Conservation (phyloP, 768 basidiomycete genomes). For the Rhizopogon sp. region DNA sequence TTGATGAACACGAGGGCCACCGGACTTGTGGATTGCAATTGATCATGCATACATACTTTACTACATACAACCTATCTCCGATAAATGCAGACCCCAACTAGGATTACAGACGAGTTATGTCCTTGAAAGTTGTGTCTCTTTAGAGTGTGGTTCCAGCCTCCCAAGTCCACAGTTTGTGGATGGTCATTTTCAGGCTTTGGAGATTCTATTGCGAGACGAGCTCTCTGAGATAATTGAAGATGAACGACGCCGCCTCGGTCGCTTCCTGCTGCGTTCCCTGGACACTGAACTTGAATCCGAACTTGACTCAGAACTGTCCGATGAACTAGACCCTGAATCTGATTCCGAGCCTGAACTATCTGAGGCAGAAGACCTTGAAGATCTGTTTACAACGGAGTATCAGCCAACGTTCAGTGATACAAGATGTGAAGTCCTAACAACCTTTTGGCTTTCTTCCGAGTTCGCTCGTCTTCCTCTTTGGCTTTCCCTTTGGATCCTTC, state of each 20-base stretch:
- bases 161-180: conserved; percentile 3
- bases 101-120: neutral
- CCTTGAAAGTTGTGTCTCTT: no score
- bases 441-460: conserved; percentile 32
- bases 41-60: conserved; percentile 1
- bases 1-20: conserved; percentile 84
- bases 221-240: conserved; percentile 14
- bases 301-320: conserved; percentile 16
- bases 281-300: conserved; percentile 44
- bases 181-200: conserved; percentile 11
- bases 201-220: conserved; percentile 6
- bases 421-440: conserved; percentile 29
- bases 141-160: no score
- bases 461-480: conserved; percentile 22
- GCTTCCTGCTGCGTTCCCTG: conserved; percentile 36
- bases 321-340: conserved; percentile 27
- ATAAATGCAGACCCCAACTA: conserved; percentile 3
- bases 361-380: conserved; percentile 44
- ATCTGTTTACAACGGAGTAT: neutral
- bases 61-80: conserved; percentile 3
- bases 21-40: conserved; percentile 25
- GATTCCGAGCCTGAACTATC: conserved; percentile 29
- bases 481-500: conserved; percentile 26
- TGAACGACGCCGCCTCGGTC: conserved; percentile 23
- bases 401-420: no score